These are phyloP conservation scores for Kwoniella bestiolae DNA, from an alignment of 768 basidiomycete species.

Conservation along the genomic window DNA sequence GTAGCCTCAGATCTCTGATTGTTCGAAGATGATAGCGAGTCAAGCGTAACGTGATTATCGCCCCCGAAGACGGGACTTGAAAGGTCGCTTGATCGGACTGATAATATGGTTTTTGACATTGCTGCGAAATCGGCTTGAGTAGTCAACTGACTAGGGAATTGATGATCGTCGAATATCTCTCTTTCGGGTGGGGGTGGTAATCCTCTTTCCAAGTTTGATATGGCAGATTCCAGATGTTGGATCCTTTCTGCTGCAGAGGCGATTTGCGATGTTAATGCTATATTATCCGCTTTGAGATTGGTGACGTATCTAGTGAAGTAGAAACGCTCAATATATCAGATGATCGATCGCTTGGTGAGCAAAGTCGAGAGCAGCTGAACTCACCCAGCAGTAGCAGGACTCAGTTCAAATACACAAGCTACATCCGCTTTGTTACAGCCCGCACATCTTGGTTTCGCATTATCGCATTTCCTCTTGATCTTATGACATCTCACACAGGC, in stretches of 20 bases:
- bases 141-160: not conserved
- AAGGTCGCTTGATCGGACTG: conserved; percentile 25
- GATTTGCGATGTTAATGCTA: conserved; percentile 30
- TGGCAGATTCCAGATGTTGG: conserved; percentile 33
- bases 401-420: conserved; percentile 41
- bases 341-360: not conserved
- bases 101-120: conserved; percentile 31
- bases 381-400: conserved; percentile 42
- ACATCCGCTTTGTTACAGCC: conserved; percentile 45
- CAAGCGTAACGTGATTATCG: not conserved
- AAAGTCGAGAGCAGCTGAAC: not conserved
- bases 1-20: not conserved
- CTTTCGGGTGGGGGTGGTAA: conserved; percentile 12
- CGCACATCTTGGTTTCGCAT: conserved; percentile 37
- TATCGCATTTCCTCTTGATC: conserved; percentile 51
- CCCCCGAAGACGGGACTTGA: conserved; percentile 9
- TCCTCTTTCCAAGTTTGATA: conserved; percentile 12
- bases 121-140: conserved; percentile 25
- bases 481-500: conserved; percentile 50
- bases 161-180: conserved; percentile 4
- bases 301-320: conserved; percentile 28
- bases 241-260: conserved; percentile 36
- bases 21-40: not conserved
- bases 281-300: conserved; percentile 31
- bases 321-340: not conserved